These are phyloP conservation scores for Ascobolus immersus DNA, from an alignment of 495 filamentous ascomycete species.

Conservation along the genomic window DNA sequence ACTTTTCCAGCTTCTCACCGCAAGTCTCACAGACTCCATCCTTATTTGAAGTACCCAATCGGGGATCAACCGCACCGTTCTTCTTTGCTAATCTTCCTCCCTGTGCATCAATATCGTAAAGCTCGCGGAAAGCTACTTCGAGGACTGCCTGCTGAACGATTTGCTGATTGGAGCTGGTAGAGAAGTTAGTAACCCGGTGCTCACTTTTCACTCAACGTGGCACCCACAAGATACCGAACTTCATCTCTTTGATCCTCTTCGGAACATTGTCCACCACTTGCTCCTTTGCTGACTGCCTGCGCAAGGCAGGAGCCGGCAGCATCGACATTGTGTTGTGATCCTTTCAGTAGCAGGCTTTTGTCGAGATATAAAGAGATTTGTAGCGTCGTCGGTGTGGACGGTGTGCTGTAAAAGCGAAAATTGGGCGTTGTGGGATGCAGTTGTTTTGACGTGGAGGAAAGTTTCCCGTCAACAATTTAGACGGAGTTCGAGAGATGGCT, in stretches of 20 bases:
- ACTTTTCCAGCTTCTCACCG: conserved; percentile 43
- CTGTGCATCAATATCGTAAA: conserved; percentile 58
- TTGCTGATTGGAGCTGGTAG: conserved; percentile 51
- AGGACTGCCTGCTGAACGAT: conserved; percentile 83
- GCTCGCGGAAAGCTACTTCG: conserved; percentile 67
- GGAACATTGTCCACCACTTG: conserved; percentile 70
- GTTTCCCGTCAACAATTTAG: no score
- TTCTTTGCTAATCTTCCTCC: conserved; percentile 39
- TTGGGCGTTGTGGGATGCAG: no score
- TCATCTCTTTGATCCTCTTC: conserved; percentile 73
- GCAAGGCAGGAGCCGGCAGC: conserved; percentile 25
- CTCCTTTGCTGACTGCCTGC: conserved; percentile 41
- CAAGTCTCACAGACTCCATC: conserved; percentile 56
- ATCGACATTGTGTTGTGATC: conserved; percentile 10
- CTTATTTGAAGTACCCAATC: conserved; percentile 59
- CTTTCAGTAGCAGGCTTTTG: no score
- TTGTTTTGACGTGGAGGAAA: no score
- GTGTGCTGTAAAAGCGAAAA: no score
- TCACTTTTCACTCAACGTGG: conserved; percentile 11
- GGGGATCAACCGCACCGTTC: conserved; percentile 56
- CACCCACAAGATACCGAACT: conserved; percentile 71
- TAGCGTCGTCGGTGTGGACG: no score
- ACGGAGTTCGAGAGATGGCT: no score
- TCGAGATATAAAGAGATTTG: no score
- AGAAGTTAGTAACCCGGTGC: conserved; percentile 6